Conservation (phyloP, 257 asterid genomes). For the Lycium barbarum region DNA sequence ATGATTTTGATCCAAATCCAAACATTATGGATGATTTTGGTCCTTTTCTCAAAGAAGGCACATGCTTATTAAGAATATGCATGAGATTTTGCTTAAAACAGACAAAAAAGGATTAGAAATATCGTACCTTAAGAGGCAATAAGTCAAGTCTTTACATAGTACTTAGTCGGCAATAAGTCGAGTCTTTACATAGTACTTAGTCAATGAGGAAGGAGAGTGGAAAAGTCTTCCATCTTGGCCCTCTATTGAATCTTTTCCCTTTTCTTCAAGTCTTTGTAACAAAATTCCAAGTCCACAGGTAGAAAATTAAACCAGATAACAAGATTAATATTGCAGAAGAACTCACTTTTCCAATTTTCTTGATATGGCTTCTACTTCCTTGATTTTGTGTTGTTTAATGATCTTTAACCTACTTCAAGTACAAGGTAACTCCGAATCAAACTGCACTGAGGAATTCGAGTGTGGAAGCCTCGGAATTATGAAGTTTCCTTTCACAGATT, state of each 20-base stretch:
- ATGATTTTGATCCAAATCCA: too few species aligned
- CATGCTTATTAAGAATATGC: background rate
- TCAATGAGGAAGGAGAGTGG: background rate
- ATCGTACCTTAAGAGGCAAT: background rate
- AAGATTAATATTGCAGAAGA: background rate
- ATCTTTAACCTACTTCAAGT: slow-evolving; percentile 12
- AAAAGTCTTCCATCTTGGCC: slow-evolving; percentile 10
- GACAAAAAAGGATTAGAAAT: background rate
- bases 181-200: slow-evolving; percentile 13
- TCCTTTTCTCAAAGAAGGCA: background rate
- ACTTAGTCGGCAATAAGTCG: too few species aligned
- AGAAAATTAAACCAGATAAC: slow-evolving; percentile 12
- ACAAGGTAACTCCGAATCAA: slow-evolving; percentile 4
- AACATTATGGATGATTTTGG: too few species aligned
- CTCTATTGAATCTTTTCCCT: background rate
- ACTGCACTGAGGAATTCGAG: background rate
- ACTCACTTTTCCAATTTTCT: background rate
- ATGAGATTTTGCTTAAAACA: background rate
- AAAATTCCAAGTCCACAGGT: background rate
- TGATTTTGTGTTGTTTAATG: background rate
- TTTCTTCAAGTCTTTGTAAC: background rate
- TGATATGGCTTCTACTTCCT: slow-evolving; percentile 27
- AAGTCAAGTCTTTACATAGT: slow-evolving; percentile 13
- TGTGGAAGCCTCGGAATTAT: background rate
- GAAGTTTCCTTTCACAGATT: slow-evolving; percentile 31